Evolutionary conservation across 2,329 filamentous ascomycete species (phyloP).

Genomic region (Fusarium sp.): DNA sequence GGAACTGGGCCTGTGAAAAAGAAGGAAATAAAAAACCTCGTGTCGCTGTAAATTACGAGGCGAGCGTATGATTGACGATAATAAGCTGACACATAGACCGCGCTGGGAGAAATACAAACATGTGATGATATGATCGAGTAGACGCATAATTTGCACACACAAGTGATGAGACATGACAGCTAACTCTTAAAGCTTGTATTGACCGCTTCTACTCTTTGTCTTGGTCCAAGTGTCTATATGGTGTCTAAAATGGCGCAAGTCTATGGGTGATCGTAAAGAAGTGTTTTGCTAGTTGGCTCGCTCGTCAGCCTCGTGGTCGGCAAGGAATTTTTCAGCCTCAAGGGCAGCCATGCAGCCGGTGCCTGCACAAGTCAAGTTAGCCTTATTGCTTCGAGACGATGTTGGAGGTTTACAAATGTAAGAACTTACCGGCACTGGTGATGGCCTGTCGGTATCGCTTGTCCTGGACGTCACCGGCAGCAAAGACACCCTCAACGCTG

Average conservation of each 20-base stretch:
- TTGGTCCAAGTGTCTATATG: slow-evolving; percentile 37
- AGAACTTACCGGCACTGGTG: slow-evolving; percentile 88
- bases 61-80: too few relatives aligned
- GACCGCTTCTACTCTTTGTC: slow-evolving; percentile 33
- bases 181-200: slow-evolving; percentile 32
- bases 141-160: background rate
- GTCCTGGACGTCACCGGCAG: slow-evolving; percentile 97
- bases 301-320: slow-evolving; percentile 74
- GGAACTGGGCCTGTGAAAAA: background rate
- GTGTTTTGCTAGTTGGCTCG: slow-evolving; percentile 30
- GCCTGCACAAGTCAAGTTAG: slow-evolving; percentile 64
- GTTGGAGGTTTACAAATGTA: background rate
- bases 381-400: background rate
- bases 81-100: too few relatives aligned
- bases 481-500: slow-evolving; percentile 92
- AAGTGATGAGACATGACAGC: slow-evolving; percentile 1
- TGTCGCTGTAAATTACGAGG: too few relatives aligned
- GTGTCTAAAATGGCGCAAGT: slow-evolving; percentile 40
- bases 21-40: too few relatives aligned
- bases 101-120: too few relatives aligned
- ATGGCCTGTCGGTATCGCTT: slow-evolving; percentile 98
- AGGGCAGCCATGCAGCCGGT: slow-evolving; percentile 96
- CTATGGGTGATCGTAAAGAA: slow-evolving; percentile 41
- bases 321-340: slow-evolving; percentile 94
- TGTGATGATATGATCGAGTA: too few relatives aligned